Evolutionary conservation across 345 rosid genomes (phyloP).

Genomic region (Hevea brasiliensis): DNA sequence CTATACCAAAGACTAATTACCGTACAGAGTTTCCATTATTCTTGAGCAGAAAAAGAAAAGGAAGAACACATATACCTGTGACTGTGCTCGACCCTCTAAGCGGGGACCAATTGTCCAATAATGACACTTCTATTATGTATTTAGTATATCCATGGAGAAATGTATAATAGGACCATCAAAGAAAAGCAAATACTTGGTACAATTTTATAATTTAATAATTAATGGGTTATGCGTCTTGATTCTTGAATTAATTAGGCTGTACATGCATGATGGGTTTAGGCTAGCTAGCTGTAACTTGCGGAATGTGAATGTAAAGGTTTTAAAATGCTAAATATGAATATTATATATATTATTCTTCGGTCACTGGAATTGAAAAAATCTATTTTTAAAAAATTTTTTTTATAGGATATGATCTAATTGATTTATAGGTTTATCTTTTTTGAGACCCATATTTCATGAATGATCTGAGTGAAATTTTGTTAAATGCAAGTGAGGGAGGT

Average conservation of each 20-base stretch:
- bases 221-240: neutral
- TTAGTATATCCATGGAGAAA: slow-evolving; percentile 8
- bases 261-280: slow-evolving; percentile 28
- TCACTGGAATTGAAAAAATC: too few species aligned
- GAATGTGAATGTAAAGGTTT: too few species aligned
- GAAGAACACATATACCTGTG: neutral
- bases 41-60: neutral
- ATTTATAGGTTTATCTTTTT: too few species aligned
- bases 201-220: neutral
- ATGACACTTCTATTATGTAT: slow-evolving; percentile 21
- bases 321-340: too few species aligned
- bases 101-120: slow-evolving; percentile 33
- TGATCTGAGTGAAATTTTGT: slow-evolving; percentile 10
- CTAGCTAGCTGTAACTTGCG: neutral
- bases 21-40: slow-evolving; percentile 13
- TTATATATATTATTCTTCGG: too few species aligned
- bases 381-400: too few species aligned
- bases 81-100: slow-evolving; percentile 32
- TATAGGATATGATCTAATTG: too few species aligned
- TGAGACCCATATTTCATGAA: too few species aligned
- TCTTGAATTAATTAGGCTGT: slow-evolving; percentile 14
- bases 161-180: neutral
- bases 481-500: neutral
- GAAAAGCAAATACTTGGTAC: too few species aligned
- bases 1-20: slow-evolving; percentile 13